phyloP scores from a whole-genome alignment of 192 early-diverging fungal genomes.

The Backusella psychrophila region DNA sequence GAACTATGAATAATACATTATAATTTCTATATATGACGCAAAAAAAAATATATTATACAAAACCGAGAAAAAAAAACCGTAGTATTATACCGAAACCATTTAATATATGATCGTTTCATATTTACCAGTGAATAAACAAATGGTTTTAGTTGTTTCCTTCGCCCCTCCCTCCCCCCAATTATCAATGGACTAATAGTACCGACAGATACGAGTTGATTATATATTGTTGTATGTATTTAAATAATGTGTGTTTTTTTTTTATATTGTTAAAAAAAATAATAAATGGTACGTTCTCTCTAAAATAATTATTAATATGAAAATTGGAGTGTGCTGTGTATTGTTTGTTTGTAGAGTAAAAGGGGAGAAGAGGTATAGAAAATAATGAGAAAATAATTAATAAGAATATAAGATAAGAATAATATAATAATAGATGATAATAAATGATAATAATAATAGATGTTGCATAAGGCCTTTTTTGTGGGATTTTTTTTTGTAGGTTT shows the following conservation, averaged over 20 bases:
- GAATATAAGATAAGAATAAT: not conserved
- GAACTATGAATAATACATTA: not conserved
- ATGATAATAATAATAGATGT: not conserved
- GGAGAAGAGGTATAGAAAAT: slow-evolving; percentile 2
- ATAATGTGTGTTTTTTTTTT: not conserved
- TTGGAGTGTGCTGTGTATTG: not conserved
- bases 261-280: not conserved
- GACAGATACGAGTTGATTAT: not conserved
- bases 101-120: not conserved
- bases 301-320: not conserved
- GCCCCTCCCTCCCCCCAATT: not conserved
- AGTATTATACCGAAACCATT: not conserved
- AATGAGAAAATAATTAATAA: not conserved
- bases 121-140: not conserved
- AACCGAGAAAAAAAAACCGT: no score
- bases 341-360: not conserved
- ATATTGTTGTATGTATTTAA: not conserved
- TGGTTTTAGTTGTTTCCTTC: not conserved
- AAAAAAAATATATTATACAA: not conserved
- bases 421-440: not conserved
- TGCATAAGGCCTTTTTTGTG: no score
- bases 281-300: not conserved
- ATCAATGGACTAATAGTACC: no score
- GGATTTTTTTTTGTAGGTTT: not conserved
- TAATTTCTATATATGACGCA: not conserved